These are phyloP conservation scores for Pichia sp. DNA, from an alignment of 1,139 yeast genomes.

Conservation along the genomic window DNA sequence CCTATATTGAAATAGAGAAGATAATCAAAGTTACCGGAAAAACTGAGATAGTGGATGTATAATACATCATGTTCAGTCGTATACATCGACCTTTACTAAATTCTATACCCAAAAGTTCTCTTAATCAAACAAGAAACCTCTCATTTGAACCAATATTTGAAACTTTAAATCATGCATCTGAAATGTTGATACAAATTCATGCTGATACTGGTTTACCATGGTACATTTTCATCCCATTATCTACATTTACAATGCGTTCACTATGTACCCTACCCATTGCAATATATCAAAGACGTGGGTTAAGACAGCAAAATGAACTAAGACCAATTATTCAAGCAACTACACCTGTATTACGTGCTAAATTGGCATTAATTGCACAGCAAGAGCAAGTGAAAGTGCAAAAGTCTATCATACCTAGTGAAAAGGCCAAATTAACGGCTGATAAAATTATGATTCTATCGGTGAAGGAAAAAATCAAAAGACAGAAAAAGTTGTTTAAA, in stretches of 20 bases:
- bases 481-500: slow-evolving; percentile 65
- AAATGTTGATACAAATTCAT: slow-evolving; percentile 41
- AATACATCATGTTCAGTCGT: background rate
- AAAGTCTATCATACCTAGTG: slow-evolving; percentile 13
- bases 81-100: background rate
- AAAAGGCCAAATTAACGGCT: slow-evolving; percentile 49
- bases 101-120: background rate
- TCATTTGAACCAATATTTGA: slow-evolving; percentile 19
- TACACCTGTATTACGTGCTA: slow-evolving; percentile 66
- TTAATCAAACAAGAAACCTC: slow-evolving; percentile 6
- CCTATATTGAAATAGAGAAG: too few relatives aligned
- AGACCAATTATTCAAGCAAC: slow-evolving; percentile 67
- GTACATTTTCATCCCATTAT: slow-evolving; percentile 72
- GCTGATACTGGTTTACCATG: slow-evolving; percentile 63
- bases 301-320: slow-evolving; percentile 63
- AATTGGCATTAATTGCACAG: slow-evolving; percentile 54
- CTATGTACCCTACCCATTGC: slow-evolving; percentile 74
- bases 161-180: slow-evolving; percentile 19
- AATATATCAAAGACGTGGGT: slow-evolving; percentile 57
- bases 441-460: slow-evolving; percentile 72
- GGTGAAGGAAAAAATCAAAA: slow-evolving; percentile 66
- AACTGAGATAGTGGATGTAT: too few relatives aligned
- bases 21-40: too few relatives aligned
- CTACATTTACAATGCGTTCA: slow-evolving; percentile 61
- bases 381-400: slow-evolving; percentile 28